Percentiles rank a stretch among this genome's conserved stretches.
Conservation (phyloP, 78 protist genomes). For the Dictyostelium capitatum region DNA sequence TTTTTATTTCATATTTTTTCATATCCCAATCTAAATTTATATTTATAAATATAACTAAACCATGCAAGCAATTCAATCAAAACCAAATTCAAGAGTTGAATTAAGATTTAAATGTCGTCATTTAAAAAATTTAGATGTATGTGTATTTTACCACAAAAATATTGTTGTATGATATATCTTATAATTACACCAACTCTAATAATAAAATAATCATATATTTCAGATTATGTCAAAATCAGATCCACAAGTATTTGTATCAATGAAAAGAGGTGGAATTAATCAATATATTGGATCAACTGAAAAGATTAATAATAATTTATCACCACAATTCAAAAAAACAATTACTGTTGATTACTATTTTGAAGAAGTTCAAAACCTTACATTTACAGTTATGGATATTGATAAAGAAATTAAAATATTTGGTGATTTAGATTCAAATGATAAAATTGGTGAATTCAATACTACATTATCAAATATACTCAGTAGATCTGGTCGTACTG, state of each 20-base stretch:
- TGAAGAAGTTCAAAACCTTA: slow-evolving; percentile 66
- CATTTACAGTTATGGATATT: slow-evolving; percentile 42
- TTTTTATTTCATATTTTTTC: no score
- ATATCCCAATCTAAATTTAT: no score
- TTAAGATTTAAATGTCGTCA: slow-evolving; percentile 31
- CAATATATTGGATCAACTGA: slow-evolving; percentile 58
- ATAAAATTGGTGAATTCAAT: slow-evolving; percentile 48
- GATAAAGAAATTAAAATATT: slow-evolving; percentile 37
- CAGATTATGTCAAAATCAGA: background rate
- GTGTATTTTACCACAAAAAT: no score
- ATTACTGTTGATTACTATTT: slow-evolving; percentile 75
- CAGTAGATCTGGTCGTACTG: background rate
- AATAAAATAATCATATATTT: no score
- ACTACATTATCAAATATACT: slow-evolving; percentile 26
- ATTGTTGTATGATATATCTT: no score
- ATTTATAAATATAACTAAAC: no score
- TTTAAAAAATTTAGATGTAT: slow-evolving; percentile 26
- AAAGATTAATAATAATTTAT: slow-evolving; percentile 33
- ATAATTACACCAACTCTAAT: no score
- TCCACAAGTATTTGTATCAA: background rate
- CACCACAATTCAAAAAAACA: slow-evolving; percentile 55
- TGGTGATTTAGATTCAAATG: slow-evolving; percentile 18
- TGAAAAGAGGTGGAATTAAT: background rate
- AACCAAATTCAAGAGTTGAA: slow-evolving; percentile 70
- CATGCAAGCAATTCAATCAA: background rate